These are phyloP conservation scores for Phoenix roebelenii DNA, from an alignment of 176 grass and related monocot species.

Conservation along the genomic window DNA sequence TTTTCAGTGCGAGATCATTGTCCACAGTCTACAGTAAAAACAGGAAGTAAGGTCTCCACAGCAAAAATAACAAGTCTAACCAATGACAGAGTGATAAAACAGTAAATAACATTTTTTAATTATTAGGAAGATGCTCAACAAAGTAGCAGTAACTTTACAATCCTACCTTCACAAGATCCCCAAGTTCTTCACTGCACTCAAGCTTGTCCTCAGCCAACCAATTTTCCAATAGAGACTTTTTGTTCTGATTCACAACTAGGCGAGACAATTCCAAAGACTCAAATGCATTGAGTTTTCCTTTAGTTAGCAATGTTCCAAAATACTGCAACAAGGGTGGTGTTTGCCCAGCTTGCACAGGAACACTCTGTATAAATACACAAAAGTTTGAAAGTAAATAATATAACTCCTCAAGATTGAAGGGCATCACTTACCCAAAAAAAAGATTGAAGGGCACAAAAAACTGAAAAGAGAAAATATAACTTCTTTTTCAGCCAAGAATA, in stretches of 20 bases:
- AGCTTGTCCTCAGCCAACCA: conserved; percentile 95
- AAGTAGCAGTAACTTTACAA: background rate
- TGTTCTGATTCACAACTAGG: conserved; percentile 96
- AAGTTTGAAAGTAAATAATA: background rate
- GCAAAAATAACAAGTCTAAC: background rate
- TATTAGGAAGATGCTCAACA: no score
- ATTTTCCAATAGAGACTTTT: conserved; percentile 87
- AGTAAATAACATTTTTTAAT: no score
- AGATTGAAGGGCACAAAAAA: no score
- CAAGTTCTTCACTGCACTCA: conserved; percentile 88
- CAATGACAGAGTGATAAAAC: background rate
- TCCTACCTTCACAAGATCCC: conserved; percentile 85
- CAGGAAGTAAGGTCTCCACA: background rate
- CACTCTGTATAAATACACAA: conserved; percentile 4
- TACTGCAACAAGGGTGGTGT: conserved; percentile 28
- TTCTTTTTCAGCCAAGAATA: no score
- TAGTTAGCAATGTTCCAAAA: conserved; percentile 73
- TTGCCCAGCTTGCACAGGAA: conserved; percentile 16
- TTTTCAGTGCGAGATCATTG: conserved; percentile 96
- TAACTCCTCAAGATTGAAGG: background rate
- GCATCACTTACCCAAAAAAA: no score
- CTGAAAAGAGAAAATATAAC: no score
- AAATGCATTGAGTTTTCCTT: conserved; percentile 90
- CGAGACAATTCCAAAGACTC: conserved; percentile 86
- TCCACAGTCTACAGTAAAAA: conserved; percentile 72